Percentiles rank a stretch among this genome's conserved stretches.
phyloP scores from a whole-genome alignment of 2,329 filamentous ascomycete genomes.

The Ophiostoma perfectum region DNA sequence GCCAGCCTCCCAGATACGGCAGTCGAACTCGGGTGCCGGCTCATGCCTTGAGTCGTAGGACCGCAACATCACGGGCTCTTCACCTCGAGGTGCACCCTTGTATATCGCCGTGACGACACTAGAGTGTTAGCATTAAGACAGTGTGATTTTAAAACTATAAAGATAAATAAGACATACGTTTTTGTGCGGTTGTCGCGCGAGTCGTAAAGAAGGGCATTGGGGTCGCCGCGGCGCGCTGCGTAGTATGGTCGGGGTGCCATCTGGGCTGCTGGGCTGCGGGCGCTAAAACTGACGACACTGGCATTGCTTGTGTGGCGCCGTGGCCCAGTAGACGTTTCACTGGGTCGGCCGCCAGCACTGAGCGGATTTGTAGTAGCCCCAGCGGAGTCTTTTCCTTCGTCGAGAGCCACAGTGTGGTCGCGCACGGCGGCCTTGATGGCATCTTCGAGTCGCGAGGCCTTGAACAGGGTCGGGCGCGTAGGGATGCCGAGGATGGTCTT shows the following conservation, averaged over 20 bases:
- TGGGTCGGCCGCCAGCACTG: slow-evolving; percentile 24
- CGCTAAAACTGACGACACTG: slow-evolving; percentile 77
- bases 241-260: slow-evolving; percentile 48
- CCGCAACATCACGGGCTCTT: slow-evolving; percentile 67
- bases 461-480: slow-evolving; percentile 90
- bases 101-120: slow-evolving; percentile 89
- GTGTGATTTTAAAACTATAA: not conserved
- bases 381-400: slow-evolving; percentile 69
- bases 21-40: slow-evolving; percentile 83
- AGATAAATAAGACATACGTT: slow-evolving; percentile 49
- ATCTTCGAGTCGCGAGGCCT: slow-evolving; percentile 90
- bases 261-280: slow-evolving; percentile 55
- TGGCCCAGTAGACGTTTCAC: slow-evolving; percentile 39
- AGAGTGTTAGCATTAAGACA: not conserved
- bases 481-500: slow-evolving; percentile 96
- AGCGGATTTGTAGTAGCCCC: not conserved
- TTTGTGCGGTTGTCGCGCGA: slow-evolving; percentile 79
- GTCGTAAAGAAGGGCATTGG: slow-evolving; percentile 84
- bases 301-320: slow-evolving; percentile 70
- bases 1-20: slow-evolving; percentile 94
- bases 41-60: slow-evolving; percentile 96
- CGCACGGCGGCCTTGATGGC: slow-evolving; percentile 84
- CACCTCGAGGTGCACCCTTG: slow-evolving; percentile 67
- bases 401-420: slow-evolving; percentile 73
- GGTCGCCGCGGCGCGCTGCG: slow-evolving; percentile 65